Percentiles rank a stretch among this genome's conserved stretches.
phyloP scores from a whole-genome alignment of 768 basidiomycete genomes.

The Mycena pura region DNA sequence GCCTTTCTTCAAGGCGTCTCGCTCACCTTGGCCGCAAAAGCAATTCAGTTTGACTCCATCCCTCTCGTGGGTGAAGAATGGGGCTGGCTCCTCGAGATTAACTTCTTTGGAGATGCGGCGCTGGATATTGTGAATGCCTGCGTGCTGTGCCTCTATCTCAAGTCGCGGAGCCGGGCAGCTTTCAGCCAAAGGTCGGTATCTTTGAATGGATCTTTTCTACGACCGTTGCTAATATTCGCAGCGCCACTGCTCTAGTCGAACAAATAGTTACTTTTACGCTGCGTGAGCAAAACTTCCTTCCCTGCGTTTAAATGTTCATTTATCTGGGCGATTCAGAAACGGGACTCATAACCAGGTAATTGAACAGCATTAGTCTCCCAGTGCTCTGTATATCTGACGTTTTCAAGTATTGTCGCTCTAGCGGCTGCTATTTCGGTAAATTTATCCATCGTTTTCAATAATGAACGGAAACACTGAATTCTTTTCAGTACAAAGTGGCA shows the following conservation, averaged over 20 bases:
- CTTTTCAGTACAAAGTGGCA: slow-evolving; percentile 17
- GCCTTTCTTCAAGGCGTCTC: no score
- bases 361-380: background rate
- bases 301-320: background rate
- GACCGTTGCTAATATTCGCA: background rate
- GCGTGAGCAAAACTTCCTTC: slow-evolving; percentile 4
- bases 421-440: slow-evolving; percentile 18
- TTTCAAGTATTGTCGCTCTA: slow-evolving; percentile 17
- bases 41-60: no score
- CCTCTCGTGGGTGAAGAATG: no score
- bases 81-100: no score
- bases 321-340: slow-evolving; percentile 9
- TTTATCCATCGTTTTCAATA: background rate
- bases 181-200: slow-evolving; percentile 12
- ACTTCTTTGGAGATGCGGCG: no score
- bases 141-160: no score
- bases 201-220: no score
- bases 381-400: no score
- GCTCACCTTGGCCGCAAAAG: no score
- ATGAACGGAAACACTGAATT: background rate
- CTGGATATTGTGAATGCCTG: no score
- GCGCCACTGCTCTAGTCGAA: slow-evolving; percentile 13
- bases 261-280: slow-evolving; percentile 18
- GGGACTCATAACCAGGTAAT: slow-evolving; percentile 21
- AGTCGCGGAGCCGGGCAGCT: no score